Base-by-base conservation (phyloP, 2,329 filamentous ascomycete species). In the Penicillium hesseltinei region DNA sequence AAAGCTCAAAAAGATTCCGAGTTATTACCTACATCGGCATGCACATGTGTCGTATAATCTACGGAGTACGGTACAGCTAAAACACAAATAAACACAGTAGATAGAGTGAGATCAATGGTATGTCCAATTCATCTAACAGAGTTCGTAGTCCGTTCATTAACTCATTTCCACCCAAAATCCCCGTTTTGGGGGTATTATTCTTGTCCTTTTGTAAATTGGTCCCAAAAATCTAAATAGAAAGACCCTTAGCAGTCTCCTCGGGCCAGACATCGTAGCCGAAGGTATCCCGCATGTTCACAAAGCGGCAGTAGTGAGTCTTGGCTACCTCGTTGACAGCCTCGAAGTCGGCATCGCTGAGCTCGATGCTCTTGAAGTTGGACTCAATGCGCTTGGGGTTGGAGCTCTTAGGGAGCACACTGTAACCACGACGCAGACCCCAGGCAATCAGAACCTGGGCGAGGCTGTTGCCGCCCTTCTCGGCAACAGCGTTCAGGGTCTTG, bases 281-380 rank as follows among this genome's bases (percentile, higher is more conserved):
- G 1, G 86, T 89, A 63, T 90, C 88, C 81, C 89, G 91, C 88
- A 91, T 91, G 77, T 91, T 90, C 58, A 91, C 88, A 68, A 91
- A 91, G 38, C 88, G 84, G 27, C 82, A 84, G 73, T 89, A 85
- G 51, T 88, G 81, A 36, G 85, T 84, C 70, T 84, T 80, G 1
- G 87, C 86, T 8, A 90, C 87, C 60, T 79, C 69, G 74, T 88
- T 82, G 53, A 89, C 80, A 15, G 81, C 84, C 60, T 80, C 77
- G 66, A 87, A 82, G 63, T 88, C 83, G 54, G 81, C 79, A 39
- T 82, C 78, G 44, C 77, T 75, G 57, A 90, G 77, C 68, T 83
- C 75, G 31, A 86, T 85, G 60, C 83, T 81, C 69, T 85, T 78
- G 68, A 86, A 83, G 76, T 91, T 91, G 77, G 84, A 88, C 71